These are phyloP conservation scores for Spirogloea muscicola DNA, from an alignment of 139 green algal genomes.

Conservation along the genomic window DNA sequence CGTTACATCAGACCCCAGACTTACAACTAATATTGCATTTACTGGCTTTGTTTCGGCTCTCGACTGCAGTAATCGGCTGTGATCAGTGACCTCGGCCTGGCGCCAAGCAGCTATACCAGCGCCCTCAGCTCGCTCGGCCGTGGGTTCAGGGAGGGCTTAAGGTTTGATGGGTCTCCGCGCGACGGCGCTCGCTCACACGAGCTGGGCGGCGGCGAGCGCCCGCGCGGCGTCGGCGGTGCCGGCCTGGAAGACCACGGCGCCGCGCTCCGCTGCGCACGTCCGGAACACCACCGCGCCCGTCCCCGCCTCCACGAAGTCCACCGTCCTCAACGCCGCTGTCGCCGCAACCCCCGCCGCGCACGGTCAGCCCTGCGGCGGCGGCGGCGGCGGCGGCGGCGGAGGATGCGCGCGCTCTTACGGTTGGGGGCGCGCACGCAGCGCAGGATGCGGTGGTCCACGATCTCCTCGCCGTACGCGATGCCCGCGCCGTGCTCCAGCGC, in stretches of 20 bases:
- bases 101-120: too few species aligned
- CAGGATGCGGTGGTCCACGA: conserved; percentile 42
- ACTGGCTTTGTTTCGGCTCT: too few species aligned
- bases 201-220: conserved; percentile 35
- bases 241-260: conserved; percentile 42
- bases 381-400: neutral
- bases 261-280: conserved; percentile 41
- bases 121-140: too few species aligned
- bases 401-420: neutral
- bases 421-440: conserved; percentile 7
- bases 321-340: conserved; percentile 16
- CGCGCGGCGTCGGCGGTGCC: conserved; percentile 36
- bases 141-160: too few species aligned
- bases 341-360: neutral
- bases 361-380: neutral
- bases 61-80: too few species aligned
- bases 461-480: conserved; percentile 50
- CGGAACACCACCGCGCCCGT: conserved; percentile 41
- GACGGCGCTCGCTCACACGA: conserved; percentile 26
- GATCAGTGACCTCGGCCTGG: too few species aligned
- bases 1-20: too few species aligned
- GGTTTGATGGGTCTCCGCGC: too few species aligned
- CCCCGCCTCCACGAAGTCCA: conserved; percentile 40
- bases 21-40: too few species aligned
- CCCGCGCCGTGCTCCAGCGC: conserved; percentile 48